Evolutionary conservation across 2,329 filamentous ascomycete species (phyloP).

Genomic region (Magnaporthiopsis rhizophila): DNA sequence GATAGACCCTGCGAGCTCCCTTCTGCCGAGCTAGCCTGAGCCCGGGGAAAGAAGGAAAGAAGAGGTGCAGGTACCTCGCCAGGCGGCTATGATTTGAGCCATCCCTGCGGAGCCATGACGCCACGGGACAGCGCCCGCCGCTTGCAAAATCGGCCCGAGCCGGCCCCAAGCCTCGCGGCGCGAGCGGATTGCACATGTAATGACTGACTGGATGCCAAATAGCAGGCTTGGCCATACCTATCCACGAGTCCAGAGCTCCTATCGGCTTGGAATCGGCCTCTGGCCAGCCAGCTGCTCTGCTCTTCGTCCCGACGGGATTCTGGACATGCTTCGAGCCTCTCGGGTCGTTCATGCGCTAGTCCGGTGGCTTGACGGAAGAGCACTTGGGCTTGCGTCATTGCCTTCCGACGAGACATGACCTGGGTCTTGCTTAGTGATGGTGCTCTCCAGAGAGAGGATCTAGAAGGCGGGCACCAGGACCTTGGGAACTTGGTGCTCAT

Average conservation of each 20-base stretch:
- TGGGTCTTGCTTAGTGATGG: not conserved
- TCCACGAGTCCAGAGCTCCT: too few species aligned
- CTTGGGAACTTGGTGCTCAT: not conserved
- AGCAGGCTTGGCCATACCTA: too few species aligned
- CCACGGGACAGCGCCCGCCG: not conserved
- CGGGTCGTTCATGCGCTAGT: not conserved
- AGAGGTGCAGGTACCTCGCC: not conserved
- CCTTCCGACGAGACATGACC: too few species aligned
- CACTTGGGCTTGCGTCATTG: not conserved
- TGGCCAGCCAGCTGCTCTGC: not conserved
- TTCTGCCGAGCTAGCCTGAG: too few species aligned
- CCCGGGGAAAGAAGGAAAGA: not conserved
- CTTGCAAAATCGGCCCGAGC: not conserved
- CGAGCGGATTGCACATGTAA: not conserved
- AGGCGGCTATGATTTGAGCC: not conserved
- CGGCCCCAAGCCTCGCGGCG: not conserved
- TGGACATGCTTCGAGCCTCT: not conserved
- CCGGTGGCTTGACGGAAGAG: not conserved
- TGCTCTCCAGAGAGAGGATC: not conserved
- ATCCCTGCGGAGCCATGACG: not conserved
- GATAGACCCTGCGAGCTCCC: too few species aligned
- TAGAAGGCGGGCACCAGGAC: not conserved
- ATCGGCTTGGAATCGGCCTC: too few species aligned
- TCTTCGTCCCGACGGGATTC: not conserved
- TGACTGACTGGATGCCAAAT: not conserved